Percentiles rank a stretch among this genome's conserved stretches.
Evolutionary conservation across 2,329 filamentous ascomycete genomes (phyloP).

Genomic region (Nigrospora osmanthi): DNA sequence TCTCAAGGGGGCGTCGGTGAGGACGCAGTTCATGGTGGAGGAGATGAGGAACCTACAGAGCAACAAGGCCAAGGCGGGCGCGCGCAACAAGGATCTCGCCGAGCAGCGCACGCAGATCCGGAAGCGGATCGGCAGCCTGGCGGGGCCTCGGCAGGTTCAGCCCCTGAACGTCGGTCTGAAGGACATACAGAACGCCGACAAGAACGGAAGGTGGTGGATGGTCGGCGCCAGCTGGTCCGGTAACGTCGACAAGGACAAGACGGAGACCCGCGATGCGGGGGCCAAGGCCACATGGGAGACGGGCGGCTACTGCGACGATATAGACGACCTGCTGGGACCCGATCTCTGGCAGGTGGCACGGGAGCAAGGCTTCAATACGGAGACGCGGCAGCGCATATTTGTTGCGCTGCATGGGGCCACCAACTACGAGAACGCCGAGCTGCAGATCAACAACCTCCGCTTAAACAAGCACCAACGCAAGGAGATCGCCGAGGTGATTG

Average conservation of each 20-base stretch:
- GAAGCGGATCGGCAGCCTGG: conserved; percentile 76
- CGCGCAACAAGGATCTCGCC: conserved; percentile 61
- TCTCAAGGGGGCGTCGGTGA: conserved; percentile 66
- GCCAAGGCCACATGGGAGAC: conserved; percentile 5
- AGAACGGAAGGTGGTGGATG: conserved; percentile 96
- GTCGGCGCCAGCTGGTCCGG: conserved; percentile 86
- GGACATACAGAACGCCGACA: conserved; percentile 77
- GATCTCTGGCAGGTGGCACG: conserved; percentile 69
- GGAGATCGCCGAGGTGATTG: conserved; percentile 79
- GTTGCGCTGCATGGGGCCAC: conserved; percentile 79
- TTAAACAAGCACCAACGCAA: conserved; percentile 80
- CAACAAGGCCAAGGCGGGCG: conserved; percentile 75
- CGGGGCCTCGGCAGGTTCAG: conserved; percentile 47
- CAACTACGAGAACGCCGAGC: conserved; percentile 76
- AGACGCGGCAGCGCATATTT: conserved; percentile 85
- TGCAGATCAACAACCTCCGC: conserved; percentile 71
- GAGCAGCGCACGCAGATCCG: conserved; percentile 86
- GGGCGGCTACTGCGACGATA: conserved; percentile 13
- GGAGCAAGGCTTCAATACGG: conserved; percentile 79
- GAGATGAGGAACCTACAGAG: conserved; percentile 93
- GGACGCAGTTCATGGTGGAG: conserved; percentile 96
- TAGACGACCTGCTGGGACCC: conserved; percentile 44
- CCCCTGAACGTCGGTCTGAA: conserved; percentile 73
- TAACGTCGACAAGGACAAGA: conserved; percentile 8
- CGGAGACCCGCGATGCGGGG: too few species aligned